These are phyloP conservation scores for Porphyrellus cyaneotinctus DNA, from an alignment of 768 basidiomycete species.

Conservation along the genomic window DNA sequence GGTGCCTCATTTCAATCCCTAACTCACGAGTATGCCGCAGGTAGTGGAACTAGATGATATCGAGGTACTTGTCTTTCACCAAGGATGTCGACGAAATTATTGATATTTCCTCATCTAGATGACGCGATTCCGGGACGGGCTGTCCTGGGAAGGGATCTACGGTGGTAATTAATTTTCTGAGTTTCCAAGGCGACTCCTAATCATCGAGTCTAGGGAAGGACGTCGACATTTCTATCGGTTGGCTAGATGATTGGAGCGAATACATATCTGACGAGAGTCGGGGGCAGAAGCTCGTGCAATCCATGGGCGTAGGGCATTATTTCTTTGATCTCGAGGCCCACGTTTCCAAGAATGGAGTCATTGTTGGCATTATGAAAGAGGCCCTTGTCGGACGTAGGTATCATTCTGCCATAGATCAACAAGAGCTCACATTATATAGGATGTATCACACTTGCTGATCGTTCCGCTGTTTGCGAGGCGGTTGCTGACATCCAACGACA, in stretches of 20 bases:
- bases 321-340: constrained; percentile 30
- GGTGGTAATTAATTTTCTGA: constrained; percentile 13
- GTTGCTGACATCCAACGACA: constrained; percentile 31
- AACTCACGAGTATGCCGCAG: constrained; percentile 16
- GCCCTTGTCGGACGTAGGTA: constrained; percentile 26
- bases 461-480: constrained; percentile 26
- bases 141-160: constrained; percentile 30
- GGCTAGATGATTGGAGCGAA: constrained; percentile 20
- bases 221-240: constrained; percentile 29
- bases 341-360: constrained; percentile 25
- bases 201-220: constrained; percentile 16
- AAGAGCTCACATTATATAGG: constrained; percentile 17
- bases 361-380: constrained; percentile 33
- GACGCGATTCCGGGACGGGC: constrained; percentile 20
- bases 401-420: neutral
- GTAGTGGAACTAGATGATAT: constrained; percentile 31
- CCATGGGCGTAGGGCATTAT: constrained; percentile 24
- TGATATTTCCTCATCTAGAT: constrained; percentile 14
- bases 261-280: constrained; percentile 26
- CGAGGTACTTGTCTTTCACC: constrained; percentile 15
- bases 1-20: neutral
- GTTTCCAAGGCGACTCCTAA: neutral
- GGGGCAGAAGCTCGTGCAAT: constrained; percentile 31
- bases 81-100: neutral
- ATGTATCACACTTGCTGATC: constrained; percentile 21